A percentile compares a stretch with the other conserved stretches of the same genome.
phyloP scores from a whole-genome alignment of 2,329 filamentous ascomycete species.

The Zymoseptoria ardabiliae region DNA sequence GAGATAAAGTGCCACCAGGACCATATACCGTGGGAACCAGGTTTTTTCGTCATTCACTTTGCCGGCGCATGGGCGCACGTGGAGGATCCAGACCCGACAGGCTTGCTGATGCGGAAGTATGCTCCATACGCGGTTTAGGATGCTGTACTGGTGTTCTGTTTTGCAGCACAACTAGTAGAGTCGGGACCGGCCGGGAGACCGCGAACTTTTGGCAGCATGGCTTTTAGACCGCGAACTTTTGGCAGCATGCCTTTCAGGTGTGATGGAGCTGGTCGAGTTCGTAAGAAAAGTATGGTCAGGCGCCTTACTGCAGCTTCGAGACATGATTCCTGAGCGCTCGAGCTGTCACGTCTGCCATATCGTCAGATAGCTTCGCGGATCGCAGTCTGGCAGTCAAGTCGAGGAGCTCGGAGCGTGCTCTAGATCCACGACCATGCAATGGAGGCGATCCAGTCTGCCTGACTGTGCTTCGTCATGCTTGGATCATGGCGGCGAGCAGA shows the following conservation, averaged over 20 bases:
- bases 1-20: conserved; percentile 34
- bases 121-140: neutral
- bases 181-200: neutral
- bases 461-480: too few species aligned
- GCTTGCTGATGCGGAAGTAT: conserved; percentile 34
- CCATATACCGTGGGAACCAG: conserved; percentile 26
- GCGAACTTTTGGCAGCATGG: neutral
- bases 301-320: neutral
- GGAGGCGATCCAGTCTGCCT: too few species aligned
- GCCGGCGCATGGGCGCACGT: conserved; percentile 38
- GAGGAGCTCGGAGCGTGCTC: too few species aligned
- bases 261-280: neutral
- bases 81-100: conserved; percentile 32
- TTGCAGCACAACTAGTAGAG: neutral
- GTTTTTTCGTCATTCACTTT: conserved; percentile 34
- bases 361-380: too few species aligned
- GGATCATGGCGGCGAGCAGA: too few species aligned
- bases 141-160: neutral
- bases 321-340: neutral
- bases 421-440: too few species aligned
- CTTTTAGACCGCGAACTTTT: too few species aligned
- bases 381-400: too few species aligned
- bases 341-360: too few species aligned
- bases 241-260: neutral
- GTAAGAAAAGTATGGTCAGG: neutral